These are phyloP conservation scores for Geosmithia putterillii DNA, from an alignment of 2,329 filamentous ascomycete genomes.

Conservation along the genomic window DNA sequence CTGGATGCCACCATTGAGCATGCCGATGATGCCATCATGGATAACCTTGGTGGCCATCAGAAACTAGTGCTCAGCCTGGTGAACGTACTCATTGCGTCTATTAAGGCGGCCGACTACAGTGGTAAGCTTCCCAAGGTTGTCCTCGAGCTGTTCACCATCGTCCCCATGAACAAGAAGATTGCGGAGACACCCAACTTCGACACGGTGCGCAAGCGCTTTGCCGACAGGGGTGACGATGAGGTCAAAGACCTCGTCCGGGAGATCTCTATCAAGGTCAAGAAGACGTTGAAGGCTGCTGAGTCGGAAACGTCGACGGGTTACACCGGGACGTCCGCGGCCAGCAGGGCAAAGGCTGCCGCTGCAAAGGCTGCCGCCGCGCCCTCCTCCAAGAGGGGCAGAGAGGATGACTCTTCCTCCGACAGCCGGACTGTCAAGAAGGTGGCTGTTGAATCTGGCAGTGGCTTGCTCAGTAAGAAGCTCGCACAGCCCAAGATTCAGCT, in stretches of 20 bases:
- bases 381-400: slow-evolving; percentile 22
- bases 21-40: slow-evolving; percentile 42
- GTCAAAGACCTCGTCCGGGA: slow-evolving; percentile 48
- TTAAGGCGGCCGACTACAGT: slow-evolving; percentile 37
- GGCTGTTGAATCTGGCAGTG: slow-evolving; percentile 23
- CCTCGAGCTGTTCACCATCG: slow-evolving; percentile 48
- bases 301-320: slow-evolving; percentile 21
- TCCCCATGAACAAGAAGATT: slow-evolving; percentile 49
- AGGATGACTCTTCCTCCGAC: slow-evolving; percentile 22
- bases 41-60: slow-evolving; percentile 44
- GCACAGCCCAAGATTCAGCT: slow-evolving; percentile 20
- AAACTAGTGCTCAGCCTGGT: slow-evolving; percentile 44
- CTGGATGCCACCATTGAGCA: slow-evolving; percentile 40
- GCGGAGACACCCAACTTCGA: slow-evolving; percentile 54
- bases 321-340: slow-evolving; percentile 24
- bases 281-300: slow-evolving; percentile 21
- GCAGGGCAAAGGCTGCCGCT: slow-evolving; percentile 19
- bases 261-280: slow-evolving; percentile 36
- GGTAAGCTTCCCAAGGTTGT: slow-evolving; percentile 41
- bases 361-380: slow-evolving; percentile 15
- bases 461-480: slow-evolving; percentile 25
- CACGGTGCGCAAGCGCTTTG: slow-evolving; percentile 49
- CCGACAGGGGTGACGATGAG: slow-evolving; percentile 52
- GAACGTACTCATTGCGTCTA: slow-evolving; percentile 40
- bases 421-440: slow-evolving; percentile 28